These are phyloP conservation scores for Paecilomyces fulvus DNA, from an alignment of 2,329 filamentous ascomycete genomes.

Conservation along the genomic window DNA sequence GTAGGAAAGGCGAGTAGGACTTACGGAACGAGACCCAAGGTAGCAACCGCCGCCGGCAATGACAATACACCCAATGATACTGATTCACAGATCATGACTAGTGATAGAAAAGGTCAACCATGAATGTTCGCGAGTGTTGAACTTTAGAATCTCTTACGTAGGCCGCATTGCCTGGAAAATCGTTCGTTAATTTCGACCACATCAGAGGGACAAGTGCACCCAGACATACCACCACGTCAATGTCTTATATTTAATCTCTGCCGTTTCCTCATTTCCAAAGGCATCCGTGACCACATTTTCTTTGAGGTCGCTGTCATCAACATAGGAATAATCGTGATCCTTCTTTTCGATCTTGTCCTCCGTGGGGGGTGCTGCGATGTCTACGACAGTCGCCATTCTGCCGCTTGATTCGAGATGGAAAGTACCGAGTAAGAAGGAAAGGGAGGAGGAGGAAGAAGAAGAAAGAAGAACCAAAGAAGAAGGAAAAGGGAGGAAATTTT, in stretches of 20 bases:
- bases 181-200: not conserved
- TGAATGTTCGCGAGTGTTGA: not conserved
- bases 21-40: slow-evolving; percentile 47
- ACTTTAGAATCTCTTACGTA: not conserved
- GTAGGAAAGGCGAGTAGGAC: slow-evolving; percentile 7
- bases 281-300: not conserved
- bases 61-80: slow-evolving; percentile 51
- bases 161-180: not conserved
- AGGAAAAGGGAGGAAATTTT: too few species aligned
- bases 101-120: not conserved
- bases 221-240: not conserved
- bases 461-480: too few species aligned
- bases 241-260: not conserved
- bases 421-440: too few species aligned
- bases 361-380: too few species aligned
- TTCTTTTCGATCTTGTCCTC: too few species aligned
- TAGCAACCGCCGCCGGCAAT: slow-evolving; percentile 46
- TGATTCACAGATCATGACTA: slow-evolving; percentile 52
- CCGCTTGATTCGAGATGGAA: too few species aligned
- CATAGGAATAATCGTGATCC: too few species aligned
- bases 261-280: not conserved
- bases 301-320: not conserved
- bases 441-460: too few species aligned
- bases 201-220: not conserved
- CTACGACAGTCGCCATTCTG: too few species aligned